Conservation (phyloP, 495 filamentous ascomycete genomes). For the Talaromyces adpressus region DNA sequence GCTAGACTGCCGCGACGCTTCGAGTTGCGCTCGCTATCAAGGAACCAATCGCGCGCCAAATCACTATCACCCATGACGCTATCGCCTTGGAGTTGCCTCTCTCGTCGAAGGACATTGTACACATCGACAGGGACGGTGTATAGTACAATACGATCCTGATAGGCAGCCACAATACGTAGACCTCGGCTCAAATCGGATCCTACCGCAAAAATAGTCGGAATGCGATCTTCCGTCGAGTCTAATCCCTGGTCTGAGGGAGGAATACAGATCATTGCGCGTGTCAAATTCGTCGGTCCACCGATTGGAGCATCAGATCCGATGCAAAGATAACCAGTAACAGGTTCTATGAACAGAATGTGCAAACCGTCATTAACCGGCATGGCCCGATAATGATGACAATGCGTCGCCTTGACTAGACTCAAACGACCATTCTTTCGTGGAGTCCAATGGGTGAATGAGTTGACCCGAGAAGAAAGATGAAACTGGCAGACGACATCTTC, state of each 20-base stretch:
- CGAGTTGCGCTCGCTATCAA: conserved; percentile 21
- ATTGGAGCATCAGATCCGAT: conserved; percentile 61
- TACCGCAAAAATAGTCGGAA: conserved; percentile 47
- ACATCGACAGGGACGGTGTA: conserved; percentile 60
- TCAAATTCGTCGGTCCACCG: conserved; percentile 44
- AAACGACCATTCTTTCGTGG: conserved; percentile 19
- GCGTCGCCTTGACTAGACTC: conserved; percentile 31
- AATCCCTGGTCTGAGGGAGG: conserved; percentile 29
- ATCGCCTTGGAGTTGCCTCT: conserved; percentile 28
- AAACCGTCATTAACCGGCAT: conserved; percentile 63
- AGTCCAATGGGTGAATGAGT: conserved; percentile 21
- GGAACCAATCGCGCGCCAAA: conserved; percentile 26
- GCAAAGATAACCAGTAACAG: conserved; percentile 50
- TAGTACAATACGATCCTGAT: conserved; percentile 45
- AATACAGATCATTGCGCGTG: conserved; percentile 32
- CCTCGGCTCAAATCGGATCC: conserved; percentile 56
- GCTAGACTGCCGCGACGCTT: conserved; percentile 26
- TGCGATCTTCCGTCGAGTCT: conserved; percentile 29
- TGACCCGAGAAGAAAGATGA: conserved; percentile 22
- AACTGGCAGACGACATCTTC: conserved; percentile 25
- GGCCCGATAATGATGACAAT: conserved; percentile 60
- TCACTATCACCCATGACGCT: conserved; percentile 31
- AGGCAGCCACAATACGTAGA: conserved; percentile 55
- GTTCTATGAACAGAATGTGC: conserved; percentile 66
- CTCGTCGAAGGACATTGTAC: conserved; percentile 38